These are phyloP conservation scores for Bothriochloa decipiens DNA, from an alignment of 176 grass and related monocot genomes.

Conservation along the genomic window DNA sequence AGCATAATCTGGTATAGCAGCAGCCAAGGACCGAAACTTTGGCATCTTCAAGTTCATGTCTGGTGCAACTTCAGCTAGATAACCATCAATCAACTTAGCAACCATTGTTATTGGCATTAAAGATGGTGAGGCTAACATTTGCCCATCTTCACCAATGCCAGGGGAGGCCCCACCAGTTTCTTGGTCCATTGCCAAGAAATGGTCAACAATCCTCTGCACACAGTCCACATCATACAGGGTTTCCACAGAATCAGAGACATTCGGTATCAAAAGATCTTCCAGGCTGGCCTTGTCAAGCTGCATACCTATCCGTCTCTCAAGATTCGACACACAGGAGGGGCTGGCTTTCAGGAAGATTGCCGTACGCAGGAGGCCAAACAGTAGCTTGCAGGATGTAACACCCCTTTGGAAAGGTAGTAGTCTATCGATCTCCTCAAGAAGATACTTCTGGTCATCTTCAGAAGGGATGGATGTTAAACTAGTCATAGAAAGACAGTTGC, in stretches of 20 bases:
- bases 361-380: conserved; percentile 77
- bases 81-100: conserved; percentile 76
- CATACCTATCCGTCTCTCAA: conserved; percentile 85
- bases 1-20: conserved; percentile 79
- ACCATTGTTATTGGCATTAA: conserved; percentile 58
- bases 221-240: conserved; percentile 81
- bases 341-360: conserved; percentile 80
- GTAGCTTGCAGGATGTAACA: conserved; percentile 66
- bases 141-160: conserved; percentile 57
- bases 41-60: conserved; percentile 69
- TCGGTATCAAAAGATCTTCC: conserved; percentile 87
- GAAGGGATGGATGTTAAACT: conserved; percentile 49
- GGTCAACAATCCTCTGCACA: conserved; percentile 69
- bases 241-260: conserved; percentile 67
- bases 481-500: conserved; percentile 51
- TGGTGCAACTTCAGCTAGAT: conserved; percentile 92
- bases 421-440: conserved; percentile 87
- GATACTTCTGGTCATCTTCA: conserved; percentile 81
- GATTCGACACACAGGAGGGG: conserved; percentile 63
- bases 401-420: conserved; percentile 78
- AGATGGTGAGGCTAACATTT: conserved; percentile 68
- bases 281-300: conserved; percentile 84
- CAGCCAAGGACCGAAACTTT: conserved; percentile 68
- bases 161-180: conserved; percentile 61
- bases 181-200: conserved; percentile 79